Conservation (phyloP, 768 basidiomycete genomes). For the Pulveroboletus ravenelii region DNA sequence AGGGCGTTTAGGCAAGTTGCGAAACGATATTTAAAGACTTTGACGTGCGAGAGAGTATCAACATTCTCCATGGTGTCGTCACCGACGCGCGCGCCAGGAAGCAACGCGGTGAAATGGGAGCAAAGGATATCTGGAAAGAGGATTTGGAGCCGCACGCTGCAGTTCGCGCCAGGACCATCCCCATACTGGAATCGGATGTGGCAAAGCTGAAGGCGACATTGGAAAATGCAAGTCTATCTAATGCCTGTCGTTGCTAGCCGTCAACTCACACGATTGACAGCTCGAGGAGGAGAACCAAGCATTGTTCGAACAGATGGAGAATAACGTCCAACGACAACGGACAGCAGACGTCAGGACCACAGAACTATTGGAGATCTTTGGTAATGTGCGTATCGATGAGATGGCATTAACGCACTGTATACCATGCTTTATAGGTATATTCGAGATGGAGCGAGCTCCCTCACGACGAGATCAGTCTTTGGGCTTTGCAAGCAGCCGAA, state of each 20-base stretch:
- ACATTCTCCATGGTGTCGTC: constrained; percentile 64
- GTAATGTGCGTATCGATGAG: constrained; percentile 39
- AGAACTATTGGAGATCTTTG: constrained; percentile 49
- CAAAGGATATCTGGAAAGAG: constrained; percentile 61
- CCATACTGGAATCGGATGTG: constrained; percentile 45
- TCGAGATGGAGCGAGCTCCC: constrained; percentile 53
- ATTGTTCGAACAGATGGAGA: constrained; percentile 46
- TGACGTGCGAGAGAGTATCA: constrained; percentile 63
- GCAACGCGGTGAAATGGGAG: constrained; percentile 36
- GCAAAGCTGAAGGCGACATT: constrained; percentile 36
- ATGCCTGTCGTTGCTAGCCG: neutral
- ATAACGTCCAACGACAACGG: constrained; percentile 41
- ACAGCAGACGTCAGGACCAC: constrained; percentile 43
- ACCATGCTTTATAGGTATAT: constrained; percentile 36
- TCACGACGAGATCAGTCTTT: constrained; percentile 57
- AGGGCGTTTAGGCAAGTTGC: constrained; percentile 51
- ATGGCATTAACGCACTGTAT: neutral
- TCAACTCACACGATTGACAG: constrained; percentile 31
- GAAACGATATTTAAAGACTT: constrained; percentile 68
- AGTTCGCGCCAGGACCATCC: constrained; percentile 58
- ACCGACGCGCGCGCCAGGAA: constrained; percentile 59
- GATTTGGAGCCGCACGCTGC: constrained; percentile 60
- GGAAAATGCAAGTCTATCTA: constrained; percentile 28
- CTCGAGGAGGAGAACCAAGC: constrained; percentile 52
- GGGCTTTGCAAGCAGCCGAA: constrained; percentile 38